Conservation (phyloP, 129 eudicot species). For the Artemisia argyi region DNA sequence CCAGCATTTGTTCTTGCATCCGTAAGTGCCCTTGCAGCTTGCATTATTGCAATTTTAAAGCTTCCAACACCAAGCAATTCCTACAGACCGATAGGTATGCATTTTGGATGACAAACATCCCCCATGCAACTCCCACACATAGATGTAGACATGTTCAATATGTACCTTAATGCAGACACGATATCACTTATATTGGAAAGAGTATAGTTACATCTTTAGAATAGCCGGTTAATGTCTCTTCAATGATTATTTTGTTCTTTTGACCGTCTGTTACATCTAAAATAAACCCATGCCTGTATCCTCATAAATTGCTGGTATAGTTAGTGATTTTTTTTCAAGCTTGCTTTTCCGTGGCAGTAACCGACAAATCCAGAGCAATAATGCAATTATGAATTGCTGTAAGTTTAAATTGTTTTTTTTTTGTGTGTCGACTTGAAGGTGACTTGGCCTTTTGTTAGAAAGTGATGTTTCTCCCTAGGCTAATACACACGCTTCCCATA, state of each 20-base stretch:
- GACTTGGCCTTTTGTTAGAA: no score
- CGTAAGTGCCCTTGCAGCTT: constrained; percentile 73
- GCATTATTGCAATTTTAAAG: constrained; percentile 65
- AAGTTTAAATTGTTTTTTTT: no score
- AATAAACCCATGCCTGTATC: constrained; percentile 2
- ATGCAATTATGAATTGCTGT: no score
- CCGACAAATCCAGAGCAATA: no score
- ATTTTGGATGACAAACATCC: constrained; percentile 56
- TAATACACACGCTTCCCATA: no score
- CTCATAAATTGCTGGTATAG: constrained; percentile 6
- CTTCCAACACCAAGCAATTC: constrained; percentile 72
- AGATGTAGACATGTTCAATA: constrained; percentile 19
- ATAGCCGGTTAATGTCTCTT: not conserved
- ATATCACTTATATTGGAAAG: constrained; percentile 21
- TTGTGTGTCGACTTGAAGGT: no score
- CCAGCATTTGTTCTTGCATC: constrained; percentile 97
- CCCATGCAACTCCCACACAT: constrained; percentile 21
- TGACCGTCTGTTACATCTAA: constrained; percentile 4
- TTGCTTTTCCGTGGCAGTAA: not conserved
- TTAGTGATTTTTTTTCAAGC: not conserved
- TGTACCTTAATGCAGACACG: constrained; percentile 26
- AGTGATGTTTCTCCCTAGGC: no score
- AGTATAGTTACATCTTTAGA: constrained; percentile 24
- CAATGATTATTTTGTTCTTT: not conserved
- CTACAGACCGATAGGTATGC: constrained; percentile 65